Base-by-base conservation (phyloP, 2,329 filamentous ascomycete species). In the Hymenoscyphus albidus region DNA sequence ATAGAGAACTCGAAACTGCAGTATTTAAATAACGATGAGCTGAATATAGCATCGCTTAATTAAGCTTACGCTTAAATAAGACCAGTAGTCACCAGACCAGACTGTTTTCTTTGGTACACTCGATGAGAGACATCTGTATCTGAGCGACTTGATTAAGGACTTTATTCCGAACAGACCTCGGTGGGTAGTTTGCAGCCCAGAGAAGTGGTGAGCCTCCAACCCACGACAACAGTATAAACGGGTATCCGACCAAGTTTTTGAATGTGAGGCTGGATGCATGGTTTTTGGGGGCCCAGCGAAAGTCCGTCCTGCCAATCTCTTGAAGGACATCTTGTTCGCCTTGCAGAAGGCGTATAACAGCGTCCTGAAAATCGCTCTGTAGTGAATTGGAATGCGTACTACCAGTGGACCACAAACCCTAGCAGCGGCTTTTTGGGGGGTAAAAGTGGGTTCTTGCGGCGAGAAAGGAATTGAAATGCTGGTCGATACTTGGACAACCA, bases 261-360 rank as follows among this genome's bases (percentile, higher is more conserved):
- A 55, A 55, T 55, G 48, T 55, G 48, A 55, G 18, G 48, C 48
- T 55, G 48, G 48, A 55, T 55, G 13, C 48, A 18, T 55, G 48
- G 48, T 55, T 9, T 55, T 55, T 55, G 9, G 48, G 48, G n/a
- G 48, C n/a, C 48, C 14, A 55, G n/a, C 3, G n/a, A 31, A 55
- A 55, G 27, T 31, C 48, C n/a, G 5, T 55, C 48, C 3, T n/a
- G n/a, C 27, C 48, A 55, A 55, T 18, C 48, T 55, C 48, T 55
- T 31, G 48, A 55, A 55, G 48, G 13, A 18, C 5, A 55, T 55
- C 27, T 22, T 22, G n/a, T 31, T 55, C 48, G 4, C 48, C 48
- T 55, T 16, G n/a, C 9, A 55, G 27, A 55, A 55, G 10, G 48
- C n/a, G 10, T 55, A 55, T 55, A 55, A 55, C 18, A 12, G 14